These are phyloP conservation scores for Pluteus cervinus DNA, from an alignment of 768 basidiomycete genomes.

Conservation along the genomic window DNA sequence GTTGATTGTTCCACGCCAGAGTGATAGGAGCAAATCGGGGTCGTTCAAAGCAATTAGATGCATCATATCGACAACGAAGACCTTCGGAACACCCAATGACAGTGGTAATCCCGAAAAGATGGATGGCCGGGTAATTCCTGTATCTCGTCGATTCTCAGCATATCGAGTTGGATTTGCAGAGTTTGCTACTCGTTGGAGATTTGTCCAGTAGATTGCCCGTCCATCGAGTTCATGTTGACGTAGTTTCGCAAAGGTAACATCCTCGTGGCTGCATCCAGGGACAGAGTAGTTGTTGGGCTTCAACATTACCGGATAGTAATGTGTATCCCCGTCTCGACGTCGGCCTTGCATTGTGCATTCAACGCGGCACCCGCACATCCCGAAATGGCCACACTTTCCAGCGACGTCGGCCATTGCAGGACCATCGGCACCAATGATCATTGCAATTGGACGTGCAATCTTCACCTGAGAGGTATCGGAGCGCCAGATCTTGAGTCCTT, in stretches of 20 bases:
- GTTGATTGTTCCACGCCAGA: constrained; percentile 25
- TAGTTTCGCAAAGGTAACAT: constrained; percentile 1
- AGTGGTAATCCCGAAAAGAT: constrained; percentile 20
- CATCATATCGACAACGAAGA: constrained; percentile 31
- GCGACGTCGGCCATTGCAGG: constrained; percentile 21
- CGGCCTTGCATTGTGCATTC: constrained; percentile 24
- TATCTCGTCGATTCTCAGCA: constrained; percentile 12
- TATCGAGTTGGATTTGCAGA: constrained; percentile 14
- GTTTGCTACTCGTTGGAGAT: not conserved
- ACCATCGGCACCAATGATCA: constrained; percentile 24
- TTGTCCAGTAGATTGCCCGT: not conserved
- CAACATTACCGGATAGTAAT: constrained; percentile 25
- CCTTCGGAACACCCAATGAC: constrained; percentile 19
- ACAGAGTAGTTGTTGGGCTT: constrained; percentile 19
- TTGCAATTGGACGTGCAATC: constrained; percentile 13
- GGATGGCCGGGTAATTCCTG: constrained; percentile 29
- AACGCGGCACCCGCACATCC: constrained; percentile 26
- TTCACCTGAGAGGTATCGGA: not conserved
- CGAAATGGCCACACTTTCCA: constrained; percentile 26
- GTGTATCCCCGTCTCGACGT: constrained; percentile 11
- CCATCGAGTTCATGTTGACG: not conserved
- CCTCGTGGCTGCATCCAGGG: constrained; percentile 8
- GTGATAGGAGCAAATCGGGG: constrained; percentile 25
- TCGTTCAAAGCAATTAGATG: constrained; percentile 32
- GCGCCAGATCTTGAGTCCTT: not conserved